phyloP scores from a whole-genome alignment of 371 early-diverging fungal genomes.

The Syncephalastrum monosporum region DNA sequence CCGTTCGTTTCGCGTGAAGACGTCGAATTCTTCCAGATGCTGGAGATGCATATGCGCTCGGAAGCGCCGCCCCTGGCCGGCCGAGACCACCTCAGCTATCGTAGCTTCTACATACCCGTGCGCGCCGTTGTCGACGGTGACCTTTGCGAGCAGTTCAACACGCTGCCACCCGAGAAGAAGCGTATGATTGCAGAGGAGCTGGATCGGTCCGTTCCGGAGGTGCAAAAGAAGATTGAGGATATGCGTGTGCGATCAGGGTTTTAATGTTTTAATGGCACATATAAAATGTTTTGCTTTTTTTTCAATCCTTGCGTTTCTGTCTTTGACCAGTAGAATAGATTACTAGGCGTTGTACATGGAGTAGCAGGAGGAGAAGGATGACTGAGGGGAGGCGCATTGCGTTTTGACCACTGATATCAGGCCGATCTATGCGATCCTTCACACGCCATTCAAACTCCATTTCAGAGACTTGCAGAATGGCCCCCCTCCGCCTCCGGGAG shows the following conservation, averaged over 20 bases:
- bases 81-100: conserved; percentile 86
- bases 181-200: conserved; percentile 82
- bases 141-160: conserved; percentile 83
- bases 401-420: too few relatives aligned
- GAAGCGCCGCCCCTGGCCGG: conserved; percentile 81
- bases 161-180: conserved; percentile 69
- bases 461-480: too few relatives aligned
- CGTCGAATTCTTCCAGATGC: conserved; percentile 87
- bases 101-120: conserved; percentile 84
- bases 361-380: too few relatives aligned
- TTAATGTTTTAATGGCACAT: conserved; percentile 35
- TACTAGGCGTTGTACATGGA: too few relatives aligned
- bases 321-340: too few relatives aligned
- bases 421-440: too few relatives aligned
- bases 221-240: conserved; percentile 92
- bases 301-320: too few relatives aligned
- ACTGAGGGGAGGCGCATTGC: too few relatives aligned
- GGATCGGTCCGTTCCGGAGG: conserved; percentile 84
- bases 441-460: too few relatives aligned
- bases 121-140: conserved; percentile 89
- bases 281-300: too few relatives aligned
- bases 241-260: conserved; percentile 65
- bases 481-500: too few relatives aligned
- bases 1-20: conserved; percentile 89
- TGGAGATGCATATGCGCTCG: conserved; percentile 89